Conservation (phyloP, 495 filamentous ascomycete species). For the Bacidia rubella region DNA sequence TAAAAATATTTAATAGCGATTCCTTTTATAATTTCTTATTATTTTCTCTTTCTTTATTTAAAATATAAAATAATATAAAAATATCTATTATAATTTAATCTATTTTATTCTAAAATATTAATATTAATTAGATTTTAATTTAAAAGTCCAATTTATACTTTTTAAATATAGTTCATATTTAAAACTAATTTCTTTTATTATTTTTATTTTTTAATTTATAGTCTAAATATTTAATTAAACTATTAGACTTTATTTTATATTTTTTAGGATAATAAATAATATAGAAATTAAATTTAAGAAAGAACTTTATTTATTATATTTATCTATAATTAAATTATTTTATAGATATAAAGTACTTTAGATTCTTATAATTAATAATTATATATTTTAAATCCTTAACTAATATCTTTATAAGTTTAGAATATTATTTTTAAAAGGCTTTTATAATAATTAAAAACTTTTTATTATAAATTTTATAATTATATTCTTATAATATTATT, state of each 20-base stretch:
- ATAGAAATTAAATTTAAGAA: background rate
- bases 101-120: background rate
- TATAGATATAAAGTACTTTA: background rate
- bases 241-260: background rate
- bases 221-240: background rate
- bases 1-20: background rate
- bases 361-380: background rate
- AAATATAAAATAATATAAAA: background rate
- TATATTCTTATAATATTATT: background rate
- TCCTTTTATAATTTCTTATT: background rate
- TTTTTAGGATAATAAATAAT: constrained; percentile 1
- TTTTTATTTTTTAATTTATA: background rate
- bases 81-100: background rate
- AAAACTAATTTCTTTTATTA: background rate
- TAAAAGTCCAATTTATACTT: background rate
- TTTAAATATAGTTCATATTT: background rate
- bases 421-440: background rate
- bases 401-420: background rate
- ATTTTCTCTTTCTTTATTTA: background rate
- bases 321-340: background rate
- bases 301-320: constrained; percentile 1
- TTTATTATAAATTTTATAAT: constrained; percentile 1
- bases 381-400: background rate
- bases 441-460: background rate
- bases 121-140: constrained; percentile 1